These are phyloP conservation scores for Pestalotiopsis sp. DNA, from an alignment of 2,329 filamentous ascomycete genomes.

Conservation along the genomic window DNA sequence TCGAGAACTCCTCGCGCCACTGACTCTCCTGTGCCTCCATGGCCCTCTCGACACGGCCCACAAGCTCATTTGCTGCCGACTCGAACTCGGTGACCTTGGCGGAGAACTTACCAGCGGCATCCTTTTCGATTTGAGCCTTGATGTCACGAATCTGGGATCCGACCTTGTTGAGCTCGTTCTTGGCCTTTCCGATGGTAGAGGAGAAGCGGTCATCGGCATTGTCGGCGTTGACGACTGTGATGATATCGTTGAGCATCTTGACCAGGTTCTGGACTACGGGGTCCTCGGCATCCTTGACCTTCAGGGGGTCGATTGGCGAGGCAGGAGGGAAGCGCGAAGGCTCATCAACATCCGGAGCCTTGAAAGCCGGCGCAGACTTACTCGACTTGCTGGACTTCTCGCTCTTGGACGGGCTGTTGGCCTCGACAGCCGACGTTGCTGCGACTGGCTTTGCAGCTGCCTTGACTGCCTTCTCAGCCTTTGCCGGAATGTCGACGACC, in stretches of 20 bases:
- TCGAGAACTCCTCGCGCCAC: slow-evolving; percentile 86
- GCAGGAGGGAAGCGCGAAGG: slow-evolving; percentile 66
- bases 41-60: slow-evolving; percentile 81
- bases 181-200: slow-evolving; percentile 80
- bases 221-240: slow-evolving; percentile 89
- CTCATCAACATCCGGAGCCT: slow-evolving; percentile 66
- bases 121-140: slow-evolving; percentile 68
- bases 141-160: slow-evolving; percentile 77
- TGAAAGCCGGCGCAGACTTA: slow-evolving; percentile 36
- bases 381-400: slow-evolving; percentile 27
- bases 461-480: slow-evolving; percentile 33
- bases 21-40: slow-evolving; percentile 79
- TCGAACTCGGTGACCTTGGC: slow-evolving; percentile 80
- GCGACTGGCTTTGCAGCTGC: slow-evolving; percentile 24
- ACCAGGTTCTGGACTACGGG: slow-evolving; percentile 91
- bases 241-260: slow-evolving; percentile 94
- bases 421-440: slow-evolving; percentile 19
- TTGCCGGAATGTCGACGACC: slow-evolving; percentile 16
- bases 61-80: slow-evolving; percentile 81
- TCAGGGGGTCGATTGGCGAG: slow-evolving; percentile 76
- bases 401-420: slow-evolving; percentile 24
- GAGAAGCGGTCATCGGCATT: slow-evolving; percentile 77
- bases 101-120: slow-evolving; percentile 75
- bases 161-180: slow-evolving; percentile 77
- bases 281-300: slow-evolving; percentile 75